phyloP scores from a whole-genome alignment of 2,329 filamentous ascomycete species.

The Pleochaeta shiraiana region DNA sequence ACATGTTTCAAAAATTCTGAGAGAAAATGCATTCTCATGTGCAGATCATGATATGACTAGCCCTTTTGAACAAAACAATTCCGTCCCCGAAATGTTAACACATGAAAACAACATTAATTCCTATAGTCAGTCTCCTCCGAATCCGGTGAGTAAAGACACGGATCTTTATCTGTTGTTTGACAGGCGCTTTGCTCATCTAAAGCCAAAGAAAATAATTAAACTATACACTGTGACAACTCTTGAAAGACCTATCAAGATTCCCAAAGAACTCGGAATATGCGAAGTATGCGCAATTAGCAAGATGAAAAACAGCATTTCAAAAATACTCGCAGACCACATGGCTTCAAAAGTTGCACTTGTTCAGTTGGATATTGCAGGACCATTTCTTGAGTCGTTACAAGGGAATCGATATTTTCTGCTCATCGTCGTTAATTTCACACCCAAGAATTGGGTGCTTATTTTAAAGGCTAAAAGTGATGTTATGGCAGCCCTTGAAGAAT shows the following conservation, averaged over 20 bases:
- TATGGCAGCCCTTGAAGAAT: background rate
- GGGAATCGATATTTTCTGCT: background rate
- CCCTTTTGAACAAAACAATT: background rate
- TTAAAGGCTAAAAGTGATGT: background rate
- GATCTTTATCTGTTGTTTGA: background rate
- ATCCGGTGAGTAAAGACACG: background rate
- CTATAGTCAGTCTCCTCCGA: background rate
- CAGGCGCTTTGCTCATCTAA: background rate
- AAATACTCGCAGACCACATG: background rate
- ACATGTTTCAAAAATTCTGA: background rate
- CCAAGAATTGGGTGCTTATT: background rate
- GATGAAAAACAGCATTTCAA: background rate
- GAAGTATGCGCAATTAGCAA: background rate
- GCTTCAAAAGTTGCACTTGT: background rate
- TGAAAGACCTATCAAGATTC: background rate
- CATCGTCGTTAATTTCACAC: background rate
- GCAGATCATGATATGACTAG: background rate
- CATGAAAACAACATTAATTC: background rate
- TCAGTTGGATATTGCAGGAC: background rate
- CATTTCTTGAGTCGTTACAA: background rate
- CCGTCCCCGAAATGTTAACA: background rate
- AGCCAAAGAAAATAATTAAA: background rate
- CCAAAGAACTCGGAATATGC: background rate
- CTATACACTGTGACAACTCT: background rate
- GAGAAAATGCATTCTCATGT: background rate